Evolutionary conservation across 164 flowering plant genomes (phyloP).

Genomic region (Hamamelis virginiana): DNA sequence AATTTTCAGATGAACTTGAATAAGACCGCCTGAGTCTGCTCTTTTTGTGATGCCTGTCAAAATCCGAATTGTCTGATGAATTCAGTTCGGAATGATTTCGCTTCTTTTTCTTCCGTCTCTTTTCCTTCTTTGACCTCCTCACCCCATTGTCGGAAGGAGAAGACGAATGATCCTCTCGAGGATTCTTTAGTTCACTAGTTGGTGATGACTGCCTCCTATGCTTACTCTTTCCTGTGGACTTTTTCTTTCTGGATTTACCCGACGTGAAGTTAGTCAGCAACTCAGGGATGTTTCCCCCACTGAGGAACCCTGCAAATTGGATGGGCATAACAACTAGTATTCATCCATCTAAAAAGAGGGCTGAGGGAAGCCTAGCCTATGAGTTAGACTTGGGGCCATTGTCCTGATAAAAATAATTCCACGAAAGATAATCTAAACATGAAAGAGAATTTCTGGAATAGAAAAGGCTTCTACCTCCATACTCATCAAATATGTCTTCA

Average conservation of each 20-base stretch:
- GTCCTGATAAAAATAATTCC: too few relatives aligned
- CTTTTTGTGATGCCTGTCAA: constrained; percentile 7
- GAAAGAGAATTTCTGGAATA: not conserved
- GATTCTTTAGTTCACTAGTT: constrained; percentile 13
- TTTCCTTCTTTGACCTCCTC: constrained; percentile 31
- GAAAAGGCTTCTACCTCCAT: constrained; percentile 65
- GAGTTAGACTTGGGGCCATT: too few relatives aligned
- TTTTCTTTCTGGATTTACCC: constrained; percentile 43
- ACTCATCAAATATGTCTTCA: constrained; percentile 96
- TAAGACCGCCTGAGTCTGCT: constrained; percentile 7
- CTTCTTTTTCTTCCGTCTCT: constrained; percentile 27
- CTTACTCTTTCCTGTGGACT: constrained; percentile 48
- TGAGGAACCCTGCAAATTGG: constrained; percentile 64
- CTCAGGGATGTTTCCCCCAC: constrained; percentile 61
- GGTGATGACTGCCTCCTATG: constrained; percentile 40
- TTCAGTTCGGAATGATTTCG: constrained; percentile 24
- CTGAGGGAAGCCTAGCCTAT: too few relatives aligned
- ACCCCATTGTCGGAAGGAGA: constrained; percentile 30
- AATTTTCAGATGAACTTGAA: constrained; percentile 6
- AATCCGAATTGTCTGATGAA: constrained; percentile 22
- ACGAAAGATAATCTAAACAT: not conserved
- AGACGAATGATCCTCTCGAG: constrained; percentile 18
- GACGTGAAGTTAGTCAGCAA: constrained; percentile 59
- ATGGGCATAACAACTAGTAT: not conserved
- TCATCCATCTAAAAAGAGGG: too few relatives aligned